A percentile compares a stretch with the other conserved stretches of the same genome.
Conservation (phyloP, 176 grass and related monocot genomes). For the Musa acuminata region DNA sequence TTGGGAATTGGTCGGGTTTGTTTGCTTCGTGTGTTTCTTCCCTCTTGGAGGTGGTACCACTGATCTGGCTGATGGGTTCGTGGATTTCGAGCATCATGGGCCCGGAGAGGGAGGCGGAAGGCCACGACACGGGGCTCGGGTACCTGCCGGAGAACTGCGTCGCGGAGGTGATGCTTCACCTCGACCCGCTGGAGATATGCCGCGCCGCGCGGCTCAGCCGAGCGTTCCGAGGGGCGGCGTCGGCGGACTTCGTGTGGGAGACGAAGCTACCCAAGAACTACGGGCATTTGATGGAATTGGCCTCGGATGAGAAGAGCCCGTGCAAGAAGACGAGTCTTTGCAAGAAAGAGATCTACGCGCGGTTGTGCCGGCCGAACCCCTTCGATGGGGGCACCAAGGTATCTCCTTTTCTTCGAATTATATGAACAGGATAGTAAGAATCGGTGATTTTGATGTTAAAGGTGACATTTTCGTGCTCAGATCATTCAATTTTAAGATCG, state of each 20-base stretch:
- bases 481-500: too few relatives aligned
- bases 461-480: not conserved
- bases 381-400: slow-evolving; percentile 13
- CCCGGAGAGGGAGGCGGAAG: not conserved
- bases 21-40: too few relatives aligned
- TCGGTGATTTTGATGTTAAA: not conserved
- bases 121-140: not conserved
- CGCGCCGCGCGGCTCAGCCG: not conserved
- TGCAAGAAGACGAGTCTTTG: not conserved
- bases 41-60: too few relatives aligned
- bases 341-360: slow-evolving; percentile 11
- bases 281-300: not conserved
- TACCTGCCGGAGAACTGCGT: not conserved
- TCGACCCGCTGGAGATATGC: slow-evolving; percentile 4
- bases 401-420: not conserved
- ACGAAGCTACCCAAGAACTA: not conserved
- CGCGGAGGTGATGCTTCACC: slow-evolving; percentile 3
- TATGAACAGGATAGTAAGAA: not conserved
- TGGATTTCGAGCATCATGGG: not conserved
- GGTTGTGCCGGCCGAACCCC: not conserved
- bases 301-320: not conserved
- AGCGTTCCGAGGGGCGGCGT: not conserved
- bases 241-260: slow-evolving; percentile 1
- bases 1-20: too few relatives aligned
- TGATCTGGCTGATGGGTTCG: not conserved